A percentile compares a stretch with the other conserved stretches of the same genome.
Evolutionary conservation across 2,329 filamentous ascomycete genomes (phyloP).

Genomic region (Nothomitra cinnamomea): DNA sequence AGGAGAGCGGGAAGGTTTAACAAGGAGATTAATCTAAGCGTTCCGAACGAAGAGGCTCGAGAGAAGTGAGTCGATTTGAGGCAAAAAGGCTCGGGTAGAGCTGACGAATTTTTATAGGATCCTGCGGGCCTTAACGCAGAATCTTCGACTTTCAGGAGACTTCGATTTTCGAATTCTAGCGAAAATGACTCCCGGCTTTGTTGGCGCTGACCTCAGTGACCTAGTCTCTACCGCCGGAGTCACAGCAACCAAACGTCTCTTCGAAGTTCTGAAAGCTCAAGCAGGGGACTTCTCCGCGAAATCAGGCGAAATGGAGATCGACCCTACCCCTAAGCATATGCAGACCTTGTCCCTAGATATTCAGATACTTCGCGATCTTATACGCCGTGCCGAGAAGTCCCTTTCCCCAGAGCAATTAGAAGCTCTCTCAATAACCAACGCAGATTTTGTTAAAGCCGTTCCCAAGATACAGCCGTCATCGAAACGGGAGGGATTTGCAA

Average conservation of each 20-base stretch:
- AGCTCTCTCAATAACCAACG: slow-evolving; percentile 40
- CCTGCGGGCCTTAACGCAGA: slow-evolving; percentile 51
- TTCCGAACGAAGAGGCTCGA: slow-evolving; percentile 64
- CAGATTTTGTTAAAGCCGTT: slow-evolving; percentile 58
- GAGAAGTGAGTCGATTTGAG: slow-evolving; percentile 25
- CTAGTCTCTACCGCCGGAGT: slow-evolving; percentile 48
- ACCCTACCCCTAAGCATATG: slow-evolving; percentile 17
- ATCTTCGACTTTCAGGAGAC: slow-evolving; percentile 45
- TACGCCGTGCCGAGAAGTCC: slow-evolving; percentile 35
- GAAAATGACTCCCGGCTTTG: slow-evolving; percentile 77
- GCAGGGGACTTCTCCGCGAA: slow-evolving; percentile 6
- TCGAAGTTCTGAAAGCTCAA: slow-evolving; percentile 30
- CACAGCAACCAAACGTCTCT: slow-evolving; percentile 44
- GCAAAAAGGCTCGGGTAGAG: neutral
- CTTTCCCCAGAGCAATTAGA: slow-evolving; percentile 36
- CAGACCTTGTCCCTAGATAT: slow-evolving; percentile 15
- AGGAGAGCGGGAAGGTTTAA: slow-evolving; percentile 62
- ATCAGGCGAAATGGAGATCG: slow-evolving; percentile 34
- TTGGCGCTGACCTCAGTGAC: slow-evolving; percentile 73
- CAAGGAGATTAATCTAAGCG: slow-evolving; percentile 70
- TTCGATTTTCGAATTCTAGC: slow-evolving; percentile 61
- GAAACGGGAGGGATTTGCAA: slow-evolving; percentile 86
- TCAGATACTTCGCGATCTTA: slow-evolving; percentile 31
- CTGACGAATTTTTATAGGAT: slow-evolving; percentile 33
- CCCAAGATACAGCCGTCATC: slow-evolving; percentile 62